Conservation (phyloP, 1,284 basidiomycete species). For the Chalciporus sp. region DNA sequence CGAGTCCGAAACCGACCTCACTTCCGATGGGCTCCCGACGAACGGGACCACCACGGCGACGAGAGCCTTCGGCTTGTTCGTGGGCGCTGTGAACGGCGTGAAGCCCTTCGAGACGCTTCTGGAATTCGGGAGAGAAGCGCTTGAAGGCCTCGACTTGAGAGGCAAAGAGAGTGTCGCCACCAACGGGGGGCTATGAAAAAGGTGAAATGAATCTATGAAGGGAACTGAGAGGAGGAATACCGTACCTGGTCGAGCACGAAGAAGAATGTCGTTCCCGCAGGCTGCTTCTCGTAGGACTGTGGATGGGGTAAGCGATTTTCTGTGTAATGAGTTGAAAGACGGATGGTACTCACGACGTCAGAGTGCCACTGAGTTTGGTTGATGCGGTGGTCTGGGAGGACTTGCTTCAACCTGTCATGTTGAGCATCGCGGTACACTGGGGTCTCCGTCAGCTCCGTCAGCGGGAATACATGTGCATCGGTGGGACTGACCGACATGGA, state of each 20-base stretch:
- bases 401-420: conserved; percentile 12
- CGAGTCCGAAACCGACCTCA: conserved; percentile 38
- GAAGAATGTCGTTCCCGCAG: conserved; percentile 62
- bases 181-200: conserved; percentile 23
- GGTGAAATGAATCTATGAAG: neutral
- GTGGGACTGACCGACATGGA: conserved; percentile 45
- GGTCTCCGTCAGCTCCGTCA: neutral
- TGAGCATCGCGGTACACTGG: conserved; percentile 44
- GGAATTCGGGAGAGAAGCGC: conserved; percentile 69
- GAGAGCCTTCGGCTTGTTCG: conserved; percentile 58
- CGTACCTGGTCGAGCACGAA: conserved; percentile 52
- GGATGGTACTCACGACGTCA: conserved; percentile 37
- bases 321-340: no score
- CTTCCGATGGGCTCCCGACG: conserved; percentile 64
- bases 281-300: conserved; percentile 60
- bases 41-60: conserved; percentile 54
- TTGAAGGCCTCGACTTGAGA: conserved; percentile 67
- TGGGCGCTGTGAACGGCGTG: conserved; percentile 66
- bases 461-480: neutral
- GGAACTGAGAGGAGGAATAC: neutral
- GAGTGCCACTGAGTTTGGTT: conserved; percentile 47
- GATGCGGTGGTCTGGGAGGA: conserved; percentile 33
- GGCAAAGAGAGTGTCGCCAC: conserved; percentile 63
- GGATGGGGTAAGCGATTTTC: no score
- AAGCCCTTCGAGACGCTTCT: conserved; percentile 64